Percentiles rank a stretch among this genome's conserved stretches.
These are phyloP conservation scores for Fusarium sterilihyphosum DNA, from an alignment of 2,329 filamentous ascomycete species.

Conservation along the genomic window DNA sequence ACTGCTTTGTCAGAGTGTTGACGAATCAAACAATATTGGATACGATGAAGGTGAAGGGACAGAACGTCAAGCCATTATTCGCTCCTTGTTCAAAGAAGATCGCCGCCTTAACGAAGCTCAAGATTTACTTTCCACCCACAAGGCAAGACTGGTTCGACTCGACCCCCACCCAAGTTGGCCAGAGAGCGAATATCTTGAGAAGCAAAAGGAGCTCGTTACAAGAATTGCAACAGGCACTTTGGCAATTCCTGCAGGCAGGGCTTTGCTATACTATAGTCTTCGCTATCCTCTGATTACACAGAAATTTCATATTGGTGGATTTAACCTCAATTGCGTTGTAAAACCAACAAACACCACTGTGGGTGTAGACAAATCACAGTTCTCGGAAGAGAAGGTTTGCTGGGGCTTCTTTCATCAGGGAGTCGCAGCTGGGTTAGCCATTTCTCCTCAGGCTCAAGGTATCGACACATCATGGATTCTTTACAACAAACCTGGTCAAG, in stretches of 20 bases:
- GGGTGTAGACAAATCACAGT: conserved; percentile 86
- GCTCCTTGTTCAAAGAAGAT: conserved; percentile 90
- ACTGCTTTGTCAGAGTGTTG: conserved; percentile 75
- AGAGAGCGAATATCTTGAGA: conserved; percentile 88
- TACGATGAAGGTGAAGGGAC: conserved; percentile 85
- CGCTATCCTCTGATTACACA: conserved; percentile 91
- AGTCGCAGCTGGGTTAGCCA: conserved; percentile 89
- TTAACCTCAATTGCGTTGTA: conserved; percentile 91
- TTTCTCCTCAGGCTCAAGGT: conserved; percentile 87
- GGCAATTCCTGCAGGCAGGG: conserved; percentile 87
- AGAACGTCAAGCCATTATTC: conserved; percentile 84
- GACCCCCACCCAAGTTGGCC: conserved; percentile 79
- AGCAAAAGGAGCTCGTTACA: conserved; percentile 90
- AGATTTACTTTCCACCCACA: conserved; percentile 84
- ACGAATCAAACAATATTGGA: conserved; percentile 67
- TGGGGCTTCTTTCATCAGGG: conserved; percentile 99
- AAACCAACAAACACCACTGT: conserved; percentile 92
- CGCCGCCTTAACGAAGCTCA: conserved; percentile 88
- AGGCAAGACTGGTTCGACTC: conserved; percentile 81
- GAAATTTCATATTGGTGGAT: conserved; percentile 87
- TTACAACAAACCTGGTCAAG: conserved; percentile 89
- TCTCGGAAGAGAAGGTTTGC: conserved; percentile 95
- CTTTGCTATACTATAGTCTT: conserved; percentile 87
- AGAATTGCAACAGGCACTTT: conserved; percentile 87
- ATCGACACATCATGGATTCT: conserved; percentile 99